phyloP scores from a whole-genome alignment of 257 asterid genomes.

The Leonotis leonurus region DNA sequence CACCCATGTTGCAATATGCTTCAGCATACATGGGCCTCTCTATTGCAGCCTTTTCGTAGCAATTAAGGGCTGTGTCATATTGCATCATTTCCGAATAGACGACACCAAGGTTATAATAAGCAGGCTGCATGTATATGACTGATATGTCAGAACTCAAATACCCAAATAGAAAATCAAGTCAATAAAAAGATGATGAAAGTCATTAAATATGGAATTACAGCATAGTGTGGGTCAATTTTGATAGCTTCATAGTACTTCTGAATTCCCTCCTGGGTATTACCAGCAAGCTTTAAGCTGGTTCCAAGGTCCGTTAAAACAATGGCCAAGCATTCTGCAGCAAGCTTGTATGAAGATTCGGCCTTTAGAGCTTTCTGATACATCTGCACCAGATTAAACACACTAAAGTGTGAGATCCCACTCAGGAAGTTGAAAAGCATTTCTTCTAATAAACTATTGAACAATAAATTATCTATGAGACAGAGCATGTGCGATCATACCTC shows the following conservation, averaged over 20 bases:
- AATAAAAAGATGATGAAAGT: slow-evolving; percentile 6
- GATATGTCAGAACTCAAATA: slow-evolving; percentile 22
- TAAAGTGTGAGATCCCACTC: background rate
- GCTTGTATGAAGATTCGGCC: slow-evolving; percentile 79
- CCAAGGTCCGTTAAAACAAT: slow-evolving; percentile 95
- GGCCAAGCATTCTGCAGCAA: slow-evolving; percentile 92
- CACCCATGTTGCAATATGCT: slow-evolving; percentile 99
- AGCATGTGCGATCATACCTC: slow-evolving; percentile 53
- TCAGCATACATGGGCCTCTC: slow-evolving; percentile 99
- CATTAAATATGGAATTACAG: slow-evolving; percentile 51
- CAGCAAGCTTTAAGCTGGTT: slow-evolving; percentile 96
- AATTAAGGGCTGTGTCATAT: slow-evolving; percentile 86
- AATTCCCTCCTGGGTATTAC: slow-evolving; percentile 93
- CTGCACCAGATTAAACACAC: slow-evolving; percentile 40
- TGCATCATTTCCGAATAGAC: slow-evolving; percentile 99
- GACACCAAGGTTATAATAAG: slow-evolving; percentile 97
- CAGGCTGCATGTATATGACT: slow-evolving; percentile 67
- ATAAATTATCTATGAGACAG: background rate
- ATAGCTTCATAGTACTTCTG: slow-evolving; percentile 94
- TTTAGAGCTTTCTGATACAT: slow-evolving; percentile 85
- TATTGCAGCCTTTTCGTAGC: slow-evolving; percentile 92
- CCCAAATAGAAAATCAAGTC: slow-evolving; percentile 4
- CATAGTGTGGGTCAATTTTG: slow-evolving; percentile 81
- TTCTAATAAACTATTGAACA: background rate
- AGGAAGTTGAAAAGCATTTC: background rate